phyloP scores from a whole-genome alignment of 768 basidiomycete genomes.

The Cystofilobasidium capitatum region DNA sequence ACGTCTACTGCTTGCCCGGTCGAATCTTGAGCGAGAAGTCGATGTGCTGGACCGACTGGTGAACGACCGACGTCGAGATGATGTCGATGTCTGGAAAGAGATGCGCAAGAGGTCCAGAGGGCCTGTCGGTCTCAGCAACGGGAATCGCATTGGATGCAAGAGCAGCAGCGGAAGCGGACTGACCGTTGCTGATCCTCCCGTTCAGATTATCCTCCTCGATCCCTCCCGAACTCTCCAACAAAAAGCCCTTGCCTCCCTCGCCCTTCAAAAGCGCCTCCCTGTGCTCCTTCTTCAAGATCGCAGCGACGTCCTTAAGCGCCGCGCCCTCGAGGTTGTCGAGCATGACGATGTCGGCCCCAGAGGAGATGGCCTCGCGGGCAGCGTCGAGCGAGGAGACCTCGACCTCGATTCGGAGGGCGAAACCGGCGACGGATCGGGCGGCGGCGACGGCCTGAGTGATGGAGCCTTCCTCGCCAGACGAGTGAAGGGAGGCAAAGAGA shows the following conservation, averaged over 20 bases:
- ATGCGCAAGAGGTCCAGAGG: too few relatives aligned
- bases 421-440: constrained; percentile 83
- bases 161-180: constrained; percentile 33
- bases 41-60: constrained; percentile 76
- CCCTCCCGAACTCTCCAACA: constrained; percentile 89
- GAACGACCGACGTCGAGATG: constrained; percentile 49
- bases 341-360: constrained; percentile 92
- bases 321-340: constrained; percentile 83
- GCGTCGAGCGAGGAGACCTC: constrained; percentile 82
- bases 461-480: constrained; percentile 52
- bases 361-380: constrained; percentile 92
- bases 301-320: constrained; percentile 58
- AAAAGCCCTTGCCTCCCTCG: constrained; percentile 57
- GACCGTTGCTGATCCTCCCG: constrained; percentile 72
- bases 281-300: constrained; percentile 68
- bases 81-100: constrained; percentile 72
- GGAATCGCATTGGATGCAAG: too few relatives aligned
- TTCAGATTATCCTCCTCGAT: constrained; percentile 80
- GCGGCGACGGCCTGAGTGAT: constrained; percentile 77
- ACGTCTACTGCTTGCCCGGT: constrained; percentile 34
- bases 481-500: neutral
- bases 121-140: neutral
- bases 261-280: constrained; percentile 26
- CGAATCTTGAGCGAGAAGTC: constrained; percentile 97
- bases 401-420: constrained; percentile 82